Evolutionary conservation across 768 basidiomycete species (phyloP).

Genomic region (Leccinellum luteum): DNA sequence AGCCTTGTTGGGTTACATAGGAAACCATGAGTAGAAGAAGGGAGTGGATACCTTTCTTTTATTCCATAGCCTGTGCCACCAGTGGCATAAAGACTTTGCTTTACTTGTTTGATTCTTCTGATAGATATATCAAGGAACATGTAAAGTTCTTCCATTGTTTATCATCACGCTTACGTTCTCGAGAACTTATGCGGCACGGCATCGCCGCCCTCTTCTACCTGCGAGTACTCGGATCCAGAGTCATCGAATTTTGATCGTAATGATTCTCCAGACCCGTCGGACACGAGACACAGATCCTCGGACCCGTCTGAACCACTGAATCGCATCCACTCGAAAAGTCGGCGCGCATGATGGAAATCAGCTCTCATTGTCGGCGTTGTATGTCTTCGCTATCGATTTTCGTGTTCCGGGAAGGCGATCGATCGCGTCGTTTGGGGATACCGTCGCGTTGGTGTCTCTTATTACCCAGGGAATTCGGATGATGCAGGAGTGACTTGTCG

Average conservation of each 20-base stretch:
- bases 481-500: slow-evolving; percentile 3
- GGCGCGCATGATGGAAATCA: slow-evolving; percentile 10
- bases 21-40: too few species aligned
- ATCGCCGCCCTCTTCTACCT: slow-evolving; percentile 20
- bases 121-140: too few species aligned
- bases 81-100: too few species aligned
- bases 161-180: too few species aligned
- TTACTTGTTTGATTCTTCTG: too few species aligned
- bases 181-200: neutral
- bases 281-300: slow-evolving; percentile 10
- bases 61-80: too few species aligned
- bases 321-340: slow-evolving; percentile 17
- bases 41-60: too few species aligned
- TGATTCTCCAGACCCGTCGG: slow-evolving; percentile 21
- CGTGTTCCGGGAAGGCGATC: slow-evolving; percentile 5
- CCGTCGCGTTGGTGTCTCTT: slow-evolving; percentile 11
- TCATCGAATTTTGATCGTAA: slow-evolving; percentile 23
- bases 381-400: slow-evolving; percentile 9
- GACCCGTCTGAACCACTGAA: slow-evolving; percentile 16
- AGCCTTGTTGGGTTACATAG: too few species aligned
- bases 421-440: slow-evolving; percentile 11
- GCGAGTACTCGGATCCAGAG: slow-evolving; percentile 32
- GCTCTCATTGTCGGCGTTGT: slow-evolving; percentile 19
- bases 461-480: slow-evolving; percentile 3
- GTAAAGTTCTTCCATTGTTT: too few species aligned